These are phyloP conservation scores for Trypanosoma brucei DNA, from an alignment of 208 protist species.

Conservation along the genomic window DNA sequence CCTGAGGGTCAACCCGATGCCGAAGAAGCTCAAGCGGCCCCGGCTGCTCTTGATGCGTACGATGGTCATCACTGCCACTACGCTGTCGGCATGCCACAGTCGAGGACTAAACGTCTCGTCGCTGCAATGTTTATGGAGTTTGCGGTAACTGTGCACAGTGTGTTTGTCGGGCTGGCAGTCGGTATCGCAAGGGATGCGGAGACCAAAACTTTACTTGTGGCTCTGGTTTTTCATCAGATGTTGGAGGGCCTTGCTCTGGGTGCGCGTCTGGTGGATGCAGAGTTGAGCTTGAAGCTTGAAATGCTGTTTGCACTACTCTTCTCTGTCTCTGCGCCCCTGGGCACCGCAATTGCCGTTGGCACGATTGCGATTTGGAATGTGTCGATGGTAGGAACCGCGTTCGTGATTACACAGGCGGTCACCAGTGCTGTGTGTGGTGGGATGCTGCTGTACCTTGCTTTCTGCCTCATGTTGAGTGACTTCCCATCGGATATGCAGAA, in stretches of 20 bases:
- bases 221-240: constrained; percentile 26
- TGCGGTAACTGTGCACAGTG: constrained; percentile 54
- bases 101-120: not conserved
- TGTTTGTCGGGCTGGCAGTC: constrained; percentile 56
- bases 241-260: constrained; percentile 28
- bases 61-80: not conserved
- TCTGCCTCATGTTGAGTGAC: constrained; percentile 43
- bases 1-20: not conserved
- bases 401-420: constrained; percentile 41
- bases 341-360: constrained; percentile 26
- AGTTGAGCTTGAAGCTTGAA: constrained; percentile 23
- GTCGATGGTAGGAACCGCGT: constrained; percentile 26
- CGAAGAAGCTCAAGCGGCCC: not conserved
- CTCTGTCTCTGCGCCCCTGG: constrained; percentile 48
- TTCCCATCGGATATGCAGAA: constrained; percentile 43
- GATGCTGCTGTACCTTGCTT: constrained; percentile 61
- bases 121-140: constrained; percentile 35
- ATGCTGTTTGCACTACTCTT: constrained; percentile 39
- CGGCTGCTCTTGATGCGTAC: not conserved
- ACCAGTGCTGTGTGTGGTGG: constrained; percentile 42
- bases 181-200: constrained; percentile 38
- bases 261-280: constrained; percentile 19
- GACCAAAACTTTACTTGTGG: constrained; percentile 13
- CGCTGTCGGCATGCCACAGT: not conserved
- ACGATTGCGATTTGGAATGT: constrained; percentile 20